Base-by-base conservation (phyloP, 345 rosid genomes). In the Gossypium ekmanianum region DNA sequence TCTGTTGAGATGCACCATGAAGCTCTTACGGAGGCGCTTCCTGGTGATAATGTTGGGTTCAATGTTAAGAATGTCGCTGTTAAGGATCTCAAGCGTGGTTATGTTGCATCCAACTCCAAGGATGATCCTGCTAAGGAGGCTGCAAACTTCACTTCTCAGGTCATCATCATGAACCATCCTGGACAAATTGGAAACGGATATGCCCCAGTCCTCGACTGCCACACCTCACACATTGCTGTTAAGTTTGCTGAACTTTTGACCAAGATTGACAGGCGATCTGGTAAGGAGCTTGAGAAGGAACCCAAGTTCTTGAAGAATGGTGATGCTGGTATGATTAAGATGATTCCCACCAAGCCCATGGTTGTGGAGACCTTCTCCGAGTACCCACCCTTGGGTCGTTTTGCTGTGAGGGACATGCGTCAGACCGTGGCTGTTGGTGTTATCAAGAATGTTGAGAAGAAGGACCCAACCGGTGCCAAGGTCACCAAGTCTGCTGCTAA, bases 271-370 rank as follows among this genome's bases (percentile, higher is more conserved):
- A 63, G 80, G 24, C 34, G 80, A 63, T 77, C 80, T n/a, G 80
- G 80, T 9, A 72, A 77, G 48, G 79, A 77, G 71, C 71, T 77
- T 14, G 79, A 77, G 79, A 77, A 77, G 76, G 79, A 77, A 34
- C 79, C 79, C 27, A 77, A 77, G 3, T 77, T 77, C 76, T 65
- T 77, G 76, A 77, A 77, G 56, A 77, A 77, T 20, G 80, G 80
- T 64, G 80, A 77, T 64, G 80, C 80, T 62, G 80, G 80, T n/a
- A 11, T 72, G 20, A 71, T 77, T 16, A 77, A 77, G 80, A 77
- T 77, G 76, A 2, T 71, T 72, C 80, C 76, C 29, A 72, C 80
- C 72, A 77, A 77, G 47, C 80, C 80, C 58, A 77, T 77, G 80
- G 80, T 77, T 43, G 80, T 77, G 57, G 80, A 77, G 56, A 72